These are phyloP conservation scores for Elaphomyces granulatus DNA, from an alignment of 495 filamentous ascomycete species.

Conservation along the genomic window DNA sequence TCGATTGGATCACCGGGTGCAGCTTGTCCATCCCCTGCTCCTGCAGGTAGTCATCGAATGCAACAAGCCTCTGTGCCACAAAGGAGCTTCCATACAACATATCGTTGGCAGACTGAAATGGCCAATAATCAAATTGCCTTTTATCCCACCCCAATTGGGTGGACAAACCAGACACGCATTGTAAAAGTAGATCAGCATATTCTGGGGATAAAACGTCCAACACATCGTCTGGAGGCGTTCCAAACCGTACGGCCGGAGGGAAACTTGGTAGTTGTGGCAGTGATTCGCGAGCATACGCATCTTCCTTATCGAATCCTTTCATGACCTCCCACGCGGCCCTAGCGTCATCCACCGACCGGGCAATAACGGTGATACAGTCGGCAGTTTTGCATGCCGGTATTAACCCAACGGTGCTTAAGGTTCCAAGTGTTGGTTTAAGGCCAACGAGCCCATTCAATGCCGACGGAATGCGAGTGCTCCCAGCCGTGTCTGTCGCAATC, in stretches of 20 bases:
- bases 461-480: slow-evolving; percentile 46
- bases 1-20: slow-evolving; percentile 38
- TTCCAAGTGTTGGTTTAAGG: slow-evolving; percentile 54
- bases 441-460: slow-evolving; percentile 52
- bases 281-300: slow-evolving; percentile 38
- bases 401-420: slow-evolving; percentile 42
- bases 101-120: slow-evolving; percentile 10
- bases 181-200: slow-evolving; percentile 33
- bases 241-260: too few relatives aligned
- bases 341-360: slow-evolving; percentile 36
- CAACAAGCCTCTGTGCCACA: slow-evolving; percentile 12
- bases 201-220: slow-evolving; percentile 24
- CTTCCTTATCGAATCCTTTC: slow-evolving; percentile 36
- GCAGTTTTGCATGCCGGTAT: slow-evolving; percentile 45
- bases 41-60: slow-evolving; percentile 8
- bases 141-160: slow-evolving; percentile 34
- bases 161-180: slow-evolving; percentile 11
- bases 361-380: slow-evolving; percentile 48
- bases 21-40: slow-evolving; percentile 27
- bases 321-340: slow-evolving; percentile 40
- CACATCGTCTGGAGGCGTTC: slow-evolving; percentile 36
- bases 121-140: slow-evolving; percentile 34
- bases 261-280: slow-evolving; percentile 23
- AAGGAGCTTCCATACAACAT: slow-evolving; percentile 11
- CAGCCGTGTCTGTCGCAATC: slow-evolving; percentile 53